A percentile compares a stretch with the other conserved stretches of the same genome.
These are phyloP conservation scores for Scopulariopsis brevicaulis DNA, from an alignment of 2,329 filamentous ascomycete genomes.

Conservation along the genomic window DNA sequence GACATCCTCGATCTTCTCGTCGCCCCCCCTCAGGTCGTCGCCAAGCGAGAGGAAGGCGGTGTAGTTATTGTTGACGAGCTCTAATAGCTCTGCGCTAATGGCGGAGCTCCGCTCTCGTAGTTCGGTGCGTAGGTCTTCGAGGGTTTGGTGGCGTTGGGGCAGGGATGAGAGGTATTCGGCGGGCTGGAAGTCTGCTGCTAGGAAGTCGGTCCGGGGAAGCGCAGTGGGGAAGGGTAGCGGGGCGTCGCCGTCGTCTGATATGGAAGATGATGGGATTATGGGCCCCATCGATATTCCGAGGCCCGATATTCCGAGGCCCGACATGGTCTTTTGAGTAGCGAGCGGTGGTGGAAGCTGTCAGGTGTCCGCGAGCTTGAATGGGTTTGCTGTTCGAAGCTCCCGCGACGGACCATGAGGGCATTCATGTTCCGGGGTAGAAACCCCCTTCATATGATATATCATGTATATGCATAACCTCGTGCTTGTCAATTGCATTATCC, in stretches of 20 bases:
- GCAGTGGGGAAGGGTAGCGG: slow-evolving; percentile 82
- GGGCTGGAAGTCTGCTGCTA: slow-evolving; percentile 66
- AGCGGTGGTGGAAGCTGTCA: neutral
- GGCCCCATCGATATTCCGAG: neutral
- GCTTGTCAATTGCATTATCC: neutral
- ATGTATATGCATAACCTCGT: neutral
- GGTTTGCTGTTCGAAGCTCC: neutral
- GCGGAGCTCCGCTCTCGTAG: slow-evolving; percentile 69
- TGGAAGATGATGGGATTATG: neutral
- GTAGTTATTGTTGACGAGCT: slow-evolving; percentile 93
- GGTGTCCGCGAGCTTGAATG: neutral
- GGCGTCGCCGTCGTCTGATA: slow-evolving; percentile 42
- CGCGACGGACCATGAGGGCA: neutral
- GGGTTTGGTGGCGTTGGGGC: slow-evolving; percentile 82
- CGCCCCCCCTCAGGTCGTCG: slow-evolving; percentile 70
- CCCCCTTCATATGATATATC: neutral
- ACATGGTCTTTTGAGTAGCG: neutral
- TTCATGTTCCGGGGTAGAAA: neutral
- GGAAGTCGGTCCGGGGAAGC: slow-evolving; percentile 73
- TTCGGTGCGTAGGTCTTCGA: slow-evolving; percentile 84
- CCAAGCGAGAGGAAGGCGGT: slow-evolving; percentile 81
- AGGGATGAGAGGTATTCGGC: slow-evolving; percentile 71
- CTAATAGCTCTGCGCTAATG: slow-evolving; percentile 77
- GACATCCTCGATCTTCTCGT: slow-evolving; percentile 85
- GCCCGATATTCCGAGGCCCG: neutral